These are phyloP conservation scores for Stachybotrys elegans DNA, from an alignment of 2,329 filamentous ascomycete genomes.

Conservation along the genomic window DNA sequence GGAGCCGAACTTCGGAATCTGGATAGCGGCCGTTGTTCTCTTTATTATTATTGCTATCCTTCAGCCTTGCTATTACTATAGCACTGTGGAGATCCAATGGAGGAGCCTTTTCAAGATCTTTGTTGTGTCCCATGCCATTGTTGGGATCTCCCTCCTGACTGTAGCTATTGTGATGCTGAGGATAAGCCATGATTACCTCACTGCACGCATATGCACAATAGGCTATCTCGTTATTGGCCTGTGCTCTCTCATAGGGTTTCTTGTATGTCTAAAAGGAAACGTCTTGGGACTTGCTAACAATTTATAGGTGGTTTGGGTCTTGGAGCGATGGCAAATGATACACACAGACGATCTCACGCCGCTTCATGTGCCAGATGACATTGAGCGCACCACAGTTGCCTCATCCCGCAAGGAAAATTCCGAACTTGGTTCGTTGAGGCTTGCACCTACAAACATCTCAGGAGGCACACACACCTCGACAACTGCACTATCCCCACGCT, in stretches of 20 bases:
- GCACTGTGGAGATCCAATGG: neutral
- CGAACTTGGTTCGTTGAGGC: neutral
- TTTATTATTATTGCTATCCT: neutral
- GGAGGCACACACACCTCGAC: neutral
- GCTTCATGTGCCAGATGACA: neutral
- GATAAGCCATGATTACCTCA: neutral
- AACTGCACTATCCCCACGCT: neutral
- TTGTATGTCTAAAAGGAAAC: neutral
- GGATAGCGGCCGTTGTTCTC: neutral
- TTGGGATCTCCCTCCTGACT: neutral
- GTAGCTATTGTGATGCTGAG: neutral
- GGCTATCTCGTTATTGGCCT: neutral
- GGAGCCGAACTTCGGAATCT: neutral
- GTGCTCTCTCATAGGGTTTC: neutral
- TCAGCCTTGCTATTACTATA: neutral
- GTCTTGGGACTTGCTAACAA: neutral
- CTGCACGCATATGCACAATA: constrained; percentile 1
- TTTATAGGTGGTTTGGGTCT: neutral
- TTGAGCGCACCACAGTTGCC: neutral
- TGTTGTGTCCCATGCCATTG: neutral
- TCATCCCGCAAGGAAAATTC: neutral
- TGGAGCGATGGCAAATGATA: neutral
- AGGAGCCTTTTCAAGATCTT: neutral
- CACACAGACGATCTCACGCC: neutral
- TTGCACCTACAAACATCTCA: neutral